Percentiles rank a stretch among this genome's conserved stretches.
Evolutionary conservation across 345 rosid species (phyloP).

Genomic region (Kernera saxatilis): DNA sequence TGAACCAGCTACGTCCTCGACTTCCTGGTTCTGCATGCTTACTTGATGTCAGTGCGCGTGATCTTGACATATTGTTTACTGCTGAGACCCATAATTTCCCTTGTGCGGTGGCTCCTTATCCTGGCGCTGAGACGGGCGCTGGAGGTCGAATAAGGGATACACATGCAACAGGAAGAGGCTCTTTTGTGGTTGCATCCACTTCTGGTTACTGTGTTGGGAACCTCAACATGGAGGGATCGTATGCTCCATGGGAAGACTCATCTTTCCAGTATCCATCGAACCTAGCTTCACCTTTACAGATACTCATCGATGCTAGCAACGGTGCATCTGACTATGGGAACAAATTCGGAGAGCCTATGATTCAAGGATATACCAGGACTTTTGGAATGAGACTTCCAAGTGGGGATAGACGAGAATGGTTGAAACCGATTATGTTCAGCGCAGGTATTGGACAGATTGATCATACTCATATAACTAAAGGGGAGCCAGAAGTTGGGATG

Average conservation of each 20-base stretch:
- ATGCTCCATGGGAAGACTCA: conserved; percentile 87
- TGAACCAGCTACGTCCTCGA: conserved; percentile 58
- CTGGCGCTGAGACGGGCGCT: conserved; percentile 97
- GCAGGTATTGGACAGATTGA: conserved; percentile 95
- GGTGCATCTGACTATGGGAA: conserved; percentile 98
- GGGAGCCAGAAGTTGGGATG: conserved; percentile 87
- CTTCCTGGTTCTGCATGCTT: conserved; percentile 70
- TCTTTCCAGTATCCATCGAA: conserved; percentile 73
- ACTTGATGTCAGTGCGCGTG: conserved; percentile 39
- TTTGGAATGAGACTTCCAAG: conserved; percentile 94
- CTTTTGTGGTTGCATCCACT: conserved; percentile 76
- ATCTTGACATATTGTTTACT: conserved; percentile 80
- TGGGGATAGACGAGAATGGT: conserved; percentile 93
- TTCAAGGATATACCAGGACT: conserved; percentile 84
- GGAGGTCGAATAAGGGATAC: conserved; percentile 98
- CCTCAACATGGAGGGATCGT: conserved; percentile 69
- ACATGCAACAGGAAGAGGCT: conserved; percentile 96
- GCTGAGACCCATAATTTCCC: conserved; percentile 98
- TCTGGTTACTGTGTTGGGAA: conserved; percentile 94
- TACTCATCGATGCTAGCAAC: conserved; percentile 84
- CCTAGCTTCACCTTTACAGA: conserved; percentile 83
- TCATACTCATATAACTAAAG: conserved; percentile 74
- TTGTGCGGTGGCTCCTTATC: conserved; percentile 98
- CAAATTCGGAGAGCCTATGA: conserved; percentile 93
- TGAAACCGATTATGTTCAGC: conserved; percentile 97